Evolutionary conservation across 2,329 filamentous ascomycete genomes (phyloP), one percentile per base, ranked within the genome.

Genomic region (Fusarium lyarnte): DNA sequence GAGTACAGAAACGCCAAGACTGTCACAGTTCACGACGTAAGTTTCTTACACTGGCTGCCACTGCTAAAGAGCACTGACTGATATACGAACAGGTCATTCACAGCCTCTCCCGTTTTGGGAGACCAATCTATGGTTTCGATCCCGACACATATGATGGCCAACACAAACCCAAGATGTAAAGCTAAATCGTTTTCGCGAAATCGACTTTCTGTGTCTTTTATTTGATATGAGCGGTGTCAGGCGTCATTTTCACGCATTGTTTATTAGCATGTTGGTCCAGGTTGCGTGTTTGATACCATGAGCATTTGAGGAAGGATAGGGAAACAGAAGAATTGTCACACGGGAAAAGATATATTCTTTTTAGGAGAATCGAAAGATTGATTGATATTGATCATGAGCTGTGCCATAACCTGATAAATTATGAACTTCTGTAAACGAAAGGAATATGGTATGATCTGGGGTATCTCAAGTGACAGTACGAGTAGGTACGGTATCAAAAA

Each of bases 1-100:
- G 90, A 92, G 14, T 83, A 92, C 53, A 78, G 86, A 0, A 80
- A 83, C 0, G 82, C 87, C 0, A 92, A 92, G 80, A 93, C 91
- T 0, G 84, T 93, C 0, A 92, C 89, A 0, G 83, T 89, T 0
- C 80, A 83, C 0, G 91, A 93, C 72, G 91, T 92, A 76, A 78
- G 86, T 82, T 21, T 17, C 16, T 27, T 21, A 11, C n/a, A 31
- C 27, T 33, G 5, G 9, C 6, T 36, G 21, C 5, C n/a, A 25
- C 11, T 16, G 12, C 29, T 16, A 8, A 27, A 33, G 19, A 45
- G 29, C 72, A 43, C 27, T 19, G 14, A 36, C 66, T 77, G 51
- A 72, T 49, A 9, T 11, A 13, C 3, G 23, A n/a, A 29, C 31
- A 91, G 90, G 87, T 92, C 1, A 79, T 91, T 0, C 85, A 87